phyloP scores from a whole-genome alignment of 192 early-diverging fungal species.

The Fimicolochytrium jonesii region DNA sequence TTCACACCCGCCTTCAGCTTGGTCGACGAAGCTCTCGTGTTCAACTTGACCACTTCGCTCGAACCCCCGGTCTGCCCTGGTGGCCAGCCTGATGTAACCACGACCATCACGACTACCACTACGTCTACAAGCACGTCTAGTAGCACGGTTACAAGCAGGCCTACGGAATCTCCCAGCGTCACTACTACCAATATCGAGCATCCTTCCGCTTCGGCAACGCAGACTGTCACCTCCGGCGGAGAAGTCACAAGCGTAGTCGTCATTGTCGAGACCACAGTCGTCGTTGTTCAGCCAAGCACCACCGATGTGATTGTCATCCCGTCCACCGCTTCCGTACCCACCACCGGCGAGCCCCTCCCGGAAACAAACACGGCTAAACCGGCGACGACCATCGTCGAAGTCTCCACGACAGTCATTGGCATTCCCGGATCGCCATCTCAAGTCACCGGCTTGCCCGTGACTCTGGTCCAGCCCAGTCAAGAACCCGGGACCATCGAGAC shows the following conservation, averaged over 20 bases:
- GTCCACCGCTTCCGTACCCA: no score
- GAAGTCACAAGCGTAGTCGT: no score
- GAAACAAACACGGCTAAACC: no score
- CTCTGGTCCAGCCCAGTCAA: no score
- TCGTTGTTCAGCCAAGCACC: not conserved
- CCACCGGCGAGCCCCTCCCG: no score
- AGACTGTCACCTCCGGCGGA: no score
- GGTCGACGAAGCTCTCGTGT: constrained; percentile 10
- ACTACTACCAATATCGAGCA: no score
- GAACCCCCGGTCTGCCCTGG: not conserved
- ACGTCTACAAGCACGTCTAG: not conserved
- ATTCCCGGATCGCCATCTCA: not conserved
- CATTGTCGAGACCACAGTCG: no score
- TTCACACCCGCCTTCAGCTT: not conserved
- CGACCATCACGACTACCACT: constrained; percentile 1
- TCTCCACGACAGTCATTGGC: not conserved
- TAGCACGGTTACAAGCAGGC: no score
- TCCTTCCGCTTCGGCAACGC: no score
- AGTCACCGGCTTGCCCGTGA: not conserved
- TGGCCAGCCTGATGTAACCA: not conserved
- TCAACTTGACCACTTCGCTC: constrained; percentile 16
- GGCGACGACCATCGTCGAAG: constrained; percentile 6
- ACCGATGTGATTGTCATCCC: not conserved
- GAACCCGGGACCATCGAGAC: not conserved
- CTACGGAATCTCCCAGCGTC: no score